Base-by-base conservation (phyloP, 192 early-diverging fungal genomes). In the Backusella luteola region DNA sequence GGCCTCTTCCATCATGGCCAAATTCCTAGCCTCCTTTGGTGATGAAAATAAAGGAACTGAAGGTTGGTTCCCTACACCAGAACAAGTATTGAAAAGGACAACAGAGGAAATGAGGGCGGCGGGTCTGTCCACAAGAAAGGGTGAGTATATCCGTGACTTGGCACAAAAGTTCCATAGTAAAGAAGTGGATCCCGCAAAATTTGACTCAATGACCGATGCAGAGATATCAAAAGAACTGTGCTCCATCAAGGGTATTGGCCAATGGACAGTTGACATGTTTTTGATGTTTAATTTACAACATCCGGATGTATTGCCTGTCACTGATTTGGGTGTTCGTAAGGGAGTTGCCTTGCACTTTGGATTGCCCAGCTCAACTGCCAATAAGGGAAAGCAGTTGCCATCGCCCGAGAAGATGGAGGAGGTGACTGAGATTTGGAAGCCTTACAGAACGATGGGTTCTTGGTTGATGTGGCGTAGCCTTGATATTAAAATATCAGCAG, bases 241-340 rank as follows among this genome's bases (percentile, higher is more conserved):
- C 49, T 77, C 85, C 19, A 84, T 93, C 69, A 86, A 87, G 23
- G 92, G 92, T 5, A 91, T 93, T 67, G 92, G 92, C 0, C 81
- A 81, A 85, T 91, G 90, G 89, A 90, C 90, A 1, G 91, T 88
- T 8, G 89, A 93, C 73, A 94, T 92, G 91, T 92, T 71, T 34
- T 63, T 75, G 34, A 92, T 94, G 84, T 91, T 94, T 74, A 85
- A 93, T 53, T 76, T 94, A 7, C 82, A 89, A 73, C 87, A 90
- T 41, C 89, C 92, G 0, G 88, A 94, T 77, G 85, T 94, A 21
- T 84, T 94, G 15, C 93, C 93, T 0, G 84, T 89, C 17, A 77
- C 87, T 32, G 93, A 94, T 67, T 73, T 83, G 67, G 92, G 87
- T 23, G 79, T 94, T 4, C 87, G 87, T 53, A 90, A 90, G 77